These are phyloP conservation scores for Intubia oerlemansii DNA, from an alignment of 2,329 filamentous ascomycete genomes.

Conservation along the genomic window DNA sequence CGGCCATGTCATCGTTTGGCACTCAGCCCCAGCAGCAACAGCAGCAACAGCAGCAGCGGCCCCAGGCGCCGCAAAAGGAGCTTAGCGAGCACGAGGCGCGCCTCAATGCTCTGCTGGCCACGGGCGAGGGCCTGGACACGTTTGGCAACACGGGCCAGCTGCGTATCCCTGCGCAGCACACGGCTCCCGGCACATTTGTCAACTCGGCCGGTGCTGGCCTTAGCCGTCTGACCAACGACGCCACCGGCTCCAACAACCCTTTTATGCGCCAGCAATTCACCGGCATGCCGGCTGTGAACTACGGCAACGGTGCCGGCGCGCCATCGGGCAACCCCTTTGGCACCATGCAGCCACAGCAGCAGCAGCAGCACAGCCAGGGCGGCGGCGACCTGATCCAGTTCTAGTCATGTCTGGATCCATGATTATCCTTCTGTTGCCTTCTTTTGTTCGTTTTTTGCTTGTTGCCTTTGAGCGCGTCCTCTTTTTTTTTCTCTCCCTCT, in stretches of 20 bases:
- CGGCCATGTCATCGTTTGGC: constrained; percentile 42
- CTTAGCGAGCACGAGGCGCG: constrained; percentile 45
- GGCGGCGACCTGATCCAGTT: constrained; percentile 42
- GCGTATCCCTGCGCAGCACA: constrained; percentile 90
- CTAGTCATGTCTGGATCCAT: no score
- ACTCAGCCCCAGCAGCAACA: constrained; percentile 11
- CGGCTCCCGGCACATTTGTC: constrained; percentile 85
- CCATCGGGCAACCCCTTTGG: constrained; percentile 39
- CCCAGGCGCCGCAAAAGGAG: constrained; percentile 29
- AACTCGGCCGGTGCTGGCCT: constrained; percentile 81
- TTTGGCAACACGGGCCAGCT: constrained; percentile 95
- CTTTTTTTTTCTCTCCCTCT: neutral
- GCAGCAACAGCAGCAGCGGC: constrained; percentile 17
- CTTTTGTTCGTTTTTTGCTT: neutral
- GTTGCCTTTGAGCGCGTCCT: neutral
- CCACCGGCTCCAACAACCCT: constrained; percentile 51
- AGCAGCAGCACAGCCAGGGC: constrained; percentile 19
- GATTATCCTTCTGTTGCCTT: no score
- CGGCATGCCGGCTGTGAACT: constrained; percentile 43
- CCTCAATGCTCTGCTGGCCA: constrained; percentile 70
- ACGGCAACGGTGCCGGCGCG: constrained; percentile 26
- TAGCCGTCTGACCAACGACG: constrained; percentile 44
- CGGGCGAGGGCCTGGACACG: constrained; percentile 85
- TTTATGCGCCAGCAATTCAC: constrained; percentile 75
- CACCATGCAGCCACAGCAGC: constrained; percentile 28